Evolutionary conservation across 768 basidiomycete genomes (phyloP).

Genomic region (Hericium rajendrae): DNA sequence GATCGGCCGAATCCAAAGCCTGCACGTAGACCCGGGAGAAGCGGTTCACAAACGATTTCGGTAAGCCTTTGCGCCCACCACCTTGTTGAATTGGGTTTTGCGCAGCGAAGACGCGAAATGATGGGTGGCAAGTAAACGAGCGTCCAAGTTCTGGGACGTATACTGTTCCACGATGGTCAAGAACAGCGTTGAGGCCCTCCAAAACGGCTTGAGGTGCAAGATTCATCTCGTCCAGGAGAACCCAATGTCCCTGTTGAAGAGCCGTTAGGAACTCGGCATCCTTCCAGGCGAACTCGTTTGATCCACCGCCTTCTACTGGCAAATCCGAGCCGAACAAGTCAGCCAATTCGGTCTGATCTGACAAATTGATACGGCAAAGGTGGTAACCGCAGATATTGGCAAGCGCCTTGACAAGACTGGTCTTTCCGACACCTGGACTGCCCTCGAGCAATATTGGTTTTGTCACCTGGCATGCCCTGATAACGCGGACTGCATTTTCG

Average conservation of each 20-base stretch:
- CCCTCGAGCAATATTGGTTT: slow-evolving; percentile 96
- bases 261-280: slow-evolving; percentile 94
- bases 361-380: slow-evolving; percentile 90
- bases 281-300: slow-evolving; percentile 95
- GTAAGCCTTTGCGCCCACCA: slow-evolving; percentile 93
- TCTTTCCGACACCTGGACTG: slow-evolving; percentile 97
- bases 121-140: slow-evolving; percentile 78
- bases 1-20: slow-evolving; percentile 69
- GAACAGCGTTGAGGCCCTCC: slow-evolving; percentile 91
- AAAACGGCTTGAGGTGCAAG: slow-evolving; percentile 93
- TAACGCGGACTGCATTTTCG: slow-evolving; percentile 79
- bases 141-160: slow-evolving; percentile 92
- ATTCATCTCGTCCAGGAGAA: slow-evolving; percentile 98
- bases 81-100: slow-evolving; percentile 96
- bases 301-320: slow-evolving; percentile 82
- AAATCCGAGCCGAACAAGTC: slow-evolving; percentile 96
- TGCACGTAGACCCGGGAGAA: slow-evolving; percentile 97
- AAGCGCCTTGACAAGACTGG: slow-evolving; percentile 82
- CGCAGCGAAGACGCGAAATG: slow-evolving; percentile 96
- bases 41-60: slow-evolving; percentile 94
- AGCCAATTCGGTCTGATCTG: slow-evolving; percentile 94
- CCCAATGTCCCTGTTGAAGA: slow-evolving; percentile 94
- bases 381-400: slow-evolving; percentile 70
- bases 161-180: slow-evolving; percentile 92
- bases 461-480: slow-evolving; percentile 78